These are phyloP conservation scores for Vaccinium corymbosum DNA, from an alignment of 148 eudicot genomes.

Conservation along the genomic window DNA sequence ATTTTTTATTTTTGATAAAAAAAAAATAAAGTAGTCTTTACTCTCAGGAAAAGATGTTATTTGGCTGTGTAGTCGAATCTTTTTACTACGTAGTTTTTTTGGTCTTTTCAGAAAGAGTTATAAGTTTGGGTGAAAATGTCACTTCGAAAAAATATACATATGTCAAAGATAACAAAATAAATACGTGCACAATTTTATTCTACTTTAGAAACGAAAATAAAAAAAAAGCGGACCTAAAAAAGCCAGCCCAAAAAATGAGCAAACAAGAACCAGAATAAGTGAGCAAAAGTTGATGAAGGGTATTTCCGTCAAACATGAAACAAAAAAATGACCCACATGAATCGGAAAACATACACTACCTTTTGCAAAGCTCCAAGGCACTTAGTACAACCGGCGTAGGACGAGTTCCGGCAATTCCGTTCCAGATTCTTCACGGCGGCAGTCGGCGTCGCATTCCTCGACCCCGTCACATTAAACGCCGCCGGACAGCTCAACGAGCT, in stretches of 20 bases:
- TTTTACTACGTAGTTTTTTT: too few relatives aligned
- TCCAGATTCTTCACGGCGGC: conserved; percentile 75
- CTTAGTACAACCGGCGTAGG: conserved; percentile 86
- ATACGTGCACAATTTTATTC: too few relatives aligned
- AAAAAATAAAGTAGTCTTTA: too few relatives aligned
- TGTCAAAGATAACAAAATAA: too few relatives aligned
- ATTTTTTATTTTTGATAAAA: too few relatives aligned
- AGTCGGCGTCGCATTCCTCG: conserved; percentile 59
- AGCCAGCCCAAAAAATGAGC: neutral
- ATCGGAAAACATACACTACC: conserved; percentile 30
- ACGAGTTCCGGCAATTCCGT: conserved; percentile 70
- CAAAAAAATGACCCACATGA: neutral
- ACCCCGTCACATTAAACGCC: conserved; percentile 55
- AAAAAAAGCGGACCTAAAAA: too few relatives aligned
- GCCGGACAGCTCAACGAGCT: conserved; percentile 73
- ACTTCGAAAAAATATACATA: too few relatives aligned
- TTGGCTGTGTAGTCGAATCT: too few relatives aligned
- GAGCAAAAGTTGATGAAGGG: neutral
- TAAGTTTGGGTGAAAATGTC: too few relatives aligned
- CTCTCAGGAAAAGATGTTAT: too few relatives aligned
- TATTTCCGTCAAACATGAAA: neutral
- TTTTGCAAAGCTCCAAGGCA: conserved; percentile 87
- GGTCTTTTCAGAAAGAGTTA: too few relatives aligned
- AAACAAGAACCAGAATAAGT: neutral
- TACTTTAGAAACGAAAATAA: too few relatives aligned